Base-by-base conservation (phyloP, 2,329 filamentous ascomycete species). In the Coniochaeta ligniaria region DNA sequence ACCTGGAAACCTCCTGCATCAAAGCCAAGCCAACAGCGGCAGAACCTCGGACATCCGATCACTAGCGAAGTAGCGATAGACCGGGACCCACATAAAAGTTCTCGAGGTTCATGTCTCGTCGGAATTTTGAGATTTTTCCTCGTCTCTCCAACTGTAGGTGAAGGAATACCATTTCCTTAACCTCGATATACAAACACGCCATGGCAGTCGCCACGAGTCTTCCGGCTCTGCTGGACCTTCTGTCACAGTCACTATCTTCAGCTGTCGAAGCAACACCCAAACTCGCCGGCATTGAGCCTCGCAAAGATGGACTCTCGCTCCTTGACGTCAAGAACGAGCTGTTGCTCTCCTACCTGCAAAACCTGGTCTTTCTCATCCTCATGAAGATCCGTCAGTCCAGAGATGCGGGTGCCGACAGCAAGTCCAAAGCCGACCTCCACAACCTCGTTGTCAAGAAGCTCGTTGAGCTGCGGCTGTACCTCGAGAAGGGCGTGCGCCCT, bases 271-370 rank as follows among this genome's bases (percentile, higher is more conserved):
- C 88, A 6, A 81, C 88, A 0, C 85, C 88, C 0, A 83, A 84
- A 57, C 72, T 86, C 20, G 72, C 80, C n/a, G 73, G 79, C 16
- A 83, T 96, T 62, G 78, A 89, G 57, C 85, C 90, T n/a, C 88
- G 90, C 1, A 82, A 88, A 65, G 87, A 96, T 68, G 94, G 95
- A 70, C 95, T 99, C 61, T 97, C 95, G 0, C 85, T 99, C 1
- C 87, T 99, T 69, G 92, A 98, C 71, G 87, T 91, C 65, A 99
- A 99, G 78, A 98, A 96, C 75, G 95, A 99, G 72, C 83, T 99
- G n/a, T 86, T 99, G 20, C 86, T 99, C 43, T 94, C 94, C 4
- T 99, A 99, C 75, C 81, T 99, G 0, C 94, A 99, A 70, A 96
- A 96, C 69, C 85, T 98, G 4, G 91, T 95, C 52, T 96, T 96